These are phyloP conservation scores for Olyra latifolia DNA, from an alignment of 176 grass and related monocot species.

Conservation along the genomic window DNA sequence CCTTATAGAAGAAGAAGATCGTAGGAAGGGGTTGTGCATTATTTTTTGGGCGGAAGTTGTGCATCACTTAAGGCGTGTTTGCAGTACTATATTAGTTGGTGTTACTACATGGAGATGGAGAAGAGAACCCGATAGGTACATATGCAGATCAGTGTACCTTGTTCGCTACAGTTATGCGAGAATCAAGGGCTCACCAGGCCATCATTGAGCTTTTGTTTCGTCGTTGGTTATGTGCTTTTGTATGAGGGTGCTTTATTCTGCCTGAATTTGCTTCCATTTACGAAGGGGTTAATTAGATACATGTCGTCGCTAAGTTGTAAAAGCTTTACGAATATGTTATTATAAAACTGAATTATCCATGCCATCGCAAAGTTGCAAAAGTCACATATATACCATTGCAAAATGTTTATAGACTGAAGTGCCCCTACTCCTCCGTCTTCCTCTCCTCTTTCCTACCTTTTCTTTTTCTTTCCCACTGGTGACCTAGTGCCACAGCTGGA, in stretches of 20 bases:
- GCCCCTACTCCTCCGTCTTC: too few species aligned
- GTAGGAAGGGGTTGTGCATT: slow-evolving; percentile 23
- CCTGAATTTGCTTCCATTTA: background rate
- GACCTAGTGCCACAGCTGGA: too few species aligned
- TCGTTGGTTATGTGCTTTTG: background rate
- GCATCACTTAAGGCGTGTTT: slow-evolving; percentile 11
- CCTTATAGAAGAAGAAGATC: background rate
- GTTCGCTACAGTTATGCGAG: background rate
- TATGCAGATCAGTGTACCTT: background rate
- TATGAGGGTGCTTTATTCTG: background rate
- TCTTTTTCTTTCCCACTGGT: too few species aligned
- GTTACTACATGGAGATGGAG: too few species aligned
- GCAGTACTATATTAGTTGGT: background rate
- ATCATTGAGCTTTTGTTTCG: background rate
- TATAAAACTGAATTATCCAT: too few species aligned
- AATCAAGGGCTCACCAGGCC: background rate
- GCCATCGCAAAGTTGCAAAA: too few species aligned
- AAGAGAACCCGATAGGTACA: background rate
- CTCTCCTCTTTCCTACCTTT: too few species aligned
- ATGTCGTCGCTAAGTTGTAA: too few species aligned
- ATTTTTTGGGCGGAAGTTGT: background rate
- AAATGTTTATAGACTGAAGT: too few species aligned
- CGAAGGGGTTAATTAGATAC: too few species aligned
- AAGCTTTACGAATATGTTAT: too few species aligned
- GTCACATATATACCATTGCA: too few species aligned